Base-by-base conservation (phyloP, 169 alveolate genomes). In the Babesia bigemina region DNA sequence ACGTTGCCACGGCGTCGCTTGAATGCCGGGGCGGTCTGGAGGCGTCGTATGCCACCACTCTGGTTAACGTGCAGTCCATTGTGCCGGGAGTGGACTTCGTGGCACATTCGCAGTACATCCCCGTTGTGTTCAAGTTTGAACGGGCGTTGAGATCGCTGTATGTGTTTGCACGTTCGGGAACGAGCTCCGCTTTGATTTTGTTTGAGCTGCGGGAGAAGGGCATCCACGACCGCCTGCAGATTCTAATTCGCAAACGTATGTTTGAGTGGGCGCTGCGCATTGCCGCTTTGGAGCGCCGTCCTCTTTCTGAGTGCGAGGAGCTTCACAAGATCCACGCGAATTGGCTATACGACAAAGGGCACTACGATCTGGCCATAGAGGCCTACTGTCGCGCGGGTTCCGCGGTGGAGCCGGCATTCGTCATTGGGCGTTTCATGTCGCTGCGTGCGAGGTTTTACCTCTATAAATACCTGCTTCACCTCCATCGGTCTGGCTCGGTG, bases 341-440 rank as follows among this genome's bases (percentile, higher is more conserved):
- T 65, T 81, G 88, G 88, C 65, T 81, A 29, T 81, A 81, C 47
- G 67, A 57, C 33, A 62, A 73, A 50, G 75, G 75, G 57, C 70
- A 63, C 14, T 81, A 49, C 74, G 70, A 65, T 26, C 79, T 48
- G 45, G 56, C 85, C 55, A 70, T 81, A 7, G 63, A 71, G 44
- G 70, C 70, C 52, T 81, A 81, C 65, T 81, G 85, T 24, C 36
- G 24, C 42, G 74, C 84, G 4, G 77, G 77, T 17, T 33, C 56
- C 24, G 26, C 78, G 42, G 73, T 81, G n/a, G 88, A 81, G 52
- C 88, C 88, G 26, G 72, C 77, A 13, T 73, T 58, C 49, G 88
- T 81, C 39, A 70, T 81, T 21, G 84, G 45, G 24, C 77, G 79
- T 26, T 72, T 81, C 47, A 73, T 70, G 57, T 21, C 56, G 21